Base-by-base conservation (phyloP, 2,329 filamentous ascomycete species). In the Didymella arachidicola region DNA sequence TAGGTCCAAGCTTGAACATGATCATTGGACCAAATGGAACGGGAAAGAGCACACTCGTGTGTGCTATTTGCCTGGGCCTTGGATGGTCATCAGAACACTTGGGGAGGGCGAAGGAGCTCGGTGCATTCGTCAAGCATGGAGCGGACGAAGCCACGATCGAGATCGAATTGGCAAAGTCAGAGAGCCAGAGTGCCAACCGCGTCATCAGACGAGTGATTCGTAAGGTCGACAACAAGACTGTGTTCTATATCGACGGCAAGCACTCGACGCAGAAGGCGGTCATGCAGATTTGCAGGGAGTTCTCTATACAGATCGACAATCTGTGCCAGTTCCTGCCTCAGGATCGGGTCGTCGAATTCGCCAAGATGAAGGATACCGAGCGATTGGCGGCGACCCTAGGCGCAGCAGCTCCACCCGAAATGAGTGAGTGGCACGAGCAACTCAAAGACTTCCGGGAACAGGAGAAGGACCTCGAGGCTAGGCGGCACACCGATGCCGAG, bases 21-120 rank as follows among this genome's bases (percentile, higher is more conserved):
- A 89, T 99, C 52, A 97, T 99, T 67, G 95, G 95, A 0, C 95
- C 95, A n/a, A 99, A 99, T 71, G 95, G 95, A 32, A 98, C 95
- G 0, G 95, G 95, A 54, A 99, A 99, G 79, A 98, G 94, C 78
- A 97, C 95, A 0, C 83, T 99, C 26, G 94, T 99, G 42, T 99
- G 95, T 78, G 95, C 95, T 43, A 96, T 99, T 66, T 98, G 95
- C 72, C 80, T 99, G 14, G 95, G 95, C 2, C 81, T 99, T 26
- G 95, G 95, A 46, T 97, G 90, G 82, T 45, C 44, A 25, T 29
- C 49, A 30, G 69, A 89, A 77, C 87, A 93, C 69, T 84, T 99
- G 16, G 95, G 94, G 16, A 89, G 95, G 61, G 93, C 93, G 7
- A 93, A 90, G 69, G 88, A 92, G 14, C 82, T 94, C 58, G 89